phyloP scores from a whole-genome alignment of 208 protist genomes.

The Leishmania turanica region DNA sequence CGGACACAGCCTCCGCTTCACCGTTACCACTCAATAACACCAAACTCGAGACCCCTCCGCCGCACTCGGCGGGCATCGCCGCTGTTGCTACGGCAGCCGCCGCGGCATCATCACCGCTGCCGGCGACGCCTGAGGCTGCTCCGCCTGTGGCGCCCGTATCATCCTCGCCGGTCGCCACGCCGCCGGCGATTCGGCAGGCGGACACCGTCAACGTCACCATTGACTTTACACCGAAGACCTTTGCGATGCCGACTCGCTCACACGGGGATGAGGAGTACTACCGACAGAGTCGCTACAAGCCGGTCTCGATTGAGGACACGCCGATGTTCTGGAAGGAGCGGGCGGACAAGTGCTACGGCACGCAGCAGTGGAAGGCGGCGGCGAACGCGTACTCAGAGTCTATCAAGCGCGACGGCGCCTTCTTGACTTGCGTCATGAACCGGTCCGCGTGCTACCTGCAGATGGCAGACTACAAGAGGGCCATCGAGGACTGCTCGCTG shows the following conservation, averaged over 20 bases:
- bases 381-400: slow-evolving; percentile 90
- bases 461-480: slow-evolving; percentile 74
- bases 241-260: slow-evolving; percentile 81
- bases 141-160: background rate
- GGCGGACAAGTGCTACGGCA: slow-evolving; percentile 81
- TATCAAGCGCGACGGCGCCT: slow-evolving; percentile 93
- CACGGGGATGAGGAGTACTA: slow-evolving; percentile 93
- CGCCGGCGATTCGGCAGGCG: slow-evolving; percentile 56
- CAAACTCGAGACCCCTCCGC: background rate
- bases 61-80: slow-evolving; percentile 30
- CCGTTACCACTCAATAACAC: background rate
- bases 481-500: slow-evolving; percentile 89
- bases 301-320: slow-evolving; percentile 89
- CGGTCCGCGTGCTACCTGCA: slow-evolving; percentile 86
- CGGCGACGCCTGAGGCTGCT: background rate
- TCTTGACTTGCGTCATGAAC: slow-evolving; percentile 91
- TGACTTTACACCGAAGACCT: slow-evolving; percentile 86
- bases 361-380: slow-evolving; percentile 73
- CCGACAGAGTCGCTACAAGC: slow-evolving; percentile 91
- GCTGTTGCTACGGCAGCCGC: background rate
- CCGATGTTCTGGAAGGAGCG: slow-evolving; percentile 94
- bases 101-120: background rate
- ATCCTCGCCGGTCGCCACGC: background rate
- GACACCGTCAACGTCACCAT: slow-evolving; percentile 84
- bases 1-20: slow-evolving; percentile 2